Evolutionary conservation across 163 green algal genomes (phyloP).

Genomic region (Prototheca cutis): DNA sequence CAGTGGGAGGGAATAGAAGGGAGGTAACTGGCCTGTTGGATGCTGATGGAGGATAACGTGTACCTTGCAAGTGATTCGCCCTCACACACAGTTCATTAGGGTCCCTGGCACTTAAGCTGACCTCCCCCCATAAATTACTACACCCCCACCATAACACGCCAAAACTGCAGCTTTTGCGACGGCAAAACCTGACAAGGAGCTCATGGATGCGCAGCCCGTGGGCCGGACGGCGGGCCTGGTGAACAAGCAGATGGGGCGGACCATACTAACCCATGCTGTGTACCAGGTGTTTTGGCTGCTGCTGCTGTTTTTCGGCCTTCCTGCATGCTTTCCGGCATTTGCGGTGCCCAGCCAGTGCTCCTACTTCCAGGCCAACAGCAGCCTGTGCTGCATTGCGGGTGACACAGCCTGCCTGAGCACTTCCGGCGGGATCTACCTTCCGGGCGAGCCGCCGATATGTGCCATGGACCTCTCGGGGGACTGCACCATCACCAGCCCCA

Average conservation of each 20-base stretch:
- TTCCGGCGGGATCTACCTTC: slow-evolving; percentile 11
- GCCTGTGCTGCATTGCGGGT: slow-evolving; percentile 11
- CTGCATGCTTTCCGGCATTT: slow-evolving; percentile 30
- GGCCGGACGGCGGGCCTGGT: slow-evolving; percentile 80
- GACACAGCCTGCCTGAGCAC: neutral
- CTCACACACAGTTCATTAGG: too few species aligned
- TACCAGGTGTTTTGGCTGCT: slow-evolving; percentile 82
- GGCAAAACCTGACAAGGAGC: slow-evolving; percentile 74
- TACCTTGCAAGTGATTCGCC: too few species aligned
- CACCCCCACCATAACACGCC: too few species aligned
- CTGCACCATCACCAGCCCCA: neutral
- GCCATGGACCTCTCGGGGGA: neutral
- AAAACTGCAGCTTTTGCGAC: slow-evolving; percentile 56
- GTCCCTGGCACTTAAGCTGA: too few species aligned
- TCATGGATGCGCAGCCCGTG: slow-evolving; percentile 77
- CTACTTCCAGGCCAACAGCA: slow-evolving; percentile 7
- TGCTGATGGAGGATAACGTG: too few species aligned
- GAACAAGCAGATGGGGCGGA: slow-evolving; percentile 83
- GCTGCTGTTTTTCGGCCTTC: slow-evolving; percentile 71
- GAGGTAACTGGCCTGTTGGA: too few species aligned
- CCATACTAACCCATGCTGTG: slow-evolving; percentile 71
- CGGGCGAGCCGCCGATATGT: slow-evolving; percentile 5
- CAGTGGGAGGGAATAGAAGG: too few species aligned
- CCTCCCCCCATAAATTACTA: too few species aligned
- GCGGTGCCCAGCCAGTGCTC: slow-evolving; percentile 15